Evolutionary conservation across 2,329 filamentous ascomycete species (phyloP), one percentile per base, ranked within the genome.

Genomic region (Zymoseptoria crescenta): DNA sequence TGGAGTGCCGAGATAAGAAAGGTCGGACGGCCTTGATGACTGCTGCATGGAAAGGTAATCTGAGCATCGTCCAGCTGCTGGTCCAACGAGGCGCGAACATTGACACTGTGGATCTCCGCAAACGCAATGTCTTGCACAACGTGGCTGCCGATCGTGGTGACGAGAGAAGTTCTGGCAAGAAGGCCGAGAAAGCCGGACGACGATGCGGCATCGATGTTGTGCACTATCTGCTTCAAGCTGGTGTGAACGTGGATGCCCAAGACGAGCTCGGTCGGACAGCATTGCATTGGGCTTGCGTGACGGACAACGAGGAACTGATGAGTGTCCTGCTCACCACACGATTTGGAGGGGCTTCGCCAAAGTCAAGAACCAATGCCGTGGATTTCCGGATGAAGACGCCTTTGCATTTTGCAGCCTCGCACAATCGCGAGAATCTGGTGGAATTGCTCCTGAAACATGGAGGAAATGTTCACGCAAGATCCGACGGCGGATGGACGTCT

Each of bases 391-490:
- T 61, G 51, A 68, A 65, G 58, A 68, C 63, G 8, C 58, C 67
- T 0, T 54, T 68, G 8, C 64, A 66, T 27, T 59, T 68, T 21
- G 66, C 66, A 9, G 63, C 60, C 10, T 61, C 59, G 3, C 56
- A 65, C 45, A 56, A 61, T 29, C 55, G 60, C 8, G 49, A 35
- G 8, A 56, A 63, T 19, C 55, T 69, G 7, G 92, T 96, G 51
- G 91, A 96, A 70, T 74, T 96, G 52, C 93, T 96, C 65, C 77
- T 97, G 61, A 85, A 91, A 67, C 96, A 93, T 92, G 93, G 93
- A 55, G 93, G 94, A 49, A 93, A 91, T 71, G 89, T 96, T 8
- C 89, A 95, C 74, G 87, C 89, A 49, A 85, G 83, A 41, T 94
- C 97, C 68, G 91, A 96, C 73, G 88, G 92, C 64, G 93, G 92